Conservation (phyloP, 192 early-diverging fungal species). For the Chytriomyces hyalinus region DNA sequence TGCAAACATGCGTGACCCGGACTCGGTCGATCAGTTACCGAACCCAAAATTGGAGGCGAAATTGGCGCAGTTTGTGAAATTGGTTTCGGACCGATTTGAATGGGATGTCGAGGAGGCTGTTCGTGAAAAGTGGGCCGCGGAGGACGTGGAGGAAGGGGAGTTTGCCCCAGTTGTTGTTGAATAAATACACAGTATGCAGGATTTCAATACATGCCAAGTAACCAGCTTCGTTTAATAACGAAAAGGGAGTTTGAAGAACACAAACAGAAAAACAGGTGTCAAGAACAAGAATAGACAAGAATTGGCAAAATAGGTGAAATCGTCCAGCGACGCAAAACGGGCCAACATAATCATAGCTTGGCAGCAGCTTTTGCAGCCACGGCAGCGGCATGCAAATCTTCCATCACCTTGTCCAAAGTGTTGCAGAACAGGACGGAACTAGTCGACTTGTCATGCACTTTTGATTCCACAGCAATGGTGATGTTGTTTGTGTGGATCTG, state of each 20-base stretch:
- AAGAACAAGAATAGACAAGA: too few relatives aligned
- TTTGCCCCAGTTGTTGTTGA: constrained; percentile 29
- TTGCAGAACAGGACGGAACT: constrained; percentile 32
- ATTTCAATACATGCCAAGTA: neutral
- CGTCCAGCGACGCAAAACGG: too few relatives aligned
- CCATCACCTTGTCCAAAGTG: constrained; percentile 40
- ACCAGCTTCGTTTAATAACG: neutral
- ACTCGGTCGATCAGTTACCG: constrained; percentile 8
- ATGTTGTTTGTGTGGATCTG: constrained; percentile 66
- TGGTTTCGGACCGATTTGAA: constrained; percentile 61
- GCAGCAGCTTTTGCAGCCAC: neutral
- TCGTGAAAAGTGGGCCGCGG: constrained; percentile 53
- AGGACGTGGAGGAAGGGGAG: constrained; percentile 56
- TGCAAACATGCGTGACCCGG: constrained; percentile 43
- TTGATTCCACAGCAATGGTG: constrained; percentile 84
- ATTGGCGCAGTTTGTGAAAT: constrained; percentile 55
- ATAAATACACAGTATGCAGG: neutral
- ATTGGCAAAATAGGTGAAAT: too few relatives aligned
- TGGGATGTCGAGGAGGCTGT: constrained; percentile 69
- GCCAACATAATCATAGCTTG: constrained; percentile 1
- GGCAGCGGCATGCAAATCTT: constrained; percentile 34
- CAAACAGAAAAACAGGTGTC: too few relatives aligned
- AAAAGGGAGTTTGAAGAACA: neutral
- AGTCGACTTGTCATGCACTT: constrained; percentile 45
- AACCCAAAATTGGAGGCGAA: constrained; percentile 40